Evolutionary conservation across 129 eudicot species (phyloP).

Genomic region (Smallanthus sonchifolius): DNA sequence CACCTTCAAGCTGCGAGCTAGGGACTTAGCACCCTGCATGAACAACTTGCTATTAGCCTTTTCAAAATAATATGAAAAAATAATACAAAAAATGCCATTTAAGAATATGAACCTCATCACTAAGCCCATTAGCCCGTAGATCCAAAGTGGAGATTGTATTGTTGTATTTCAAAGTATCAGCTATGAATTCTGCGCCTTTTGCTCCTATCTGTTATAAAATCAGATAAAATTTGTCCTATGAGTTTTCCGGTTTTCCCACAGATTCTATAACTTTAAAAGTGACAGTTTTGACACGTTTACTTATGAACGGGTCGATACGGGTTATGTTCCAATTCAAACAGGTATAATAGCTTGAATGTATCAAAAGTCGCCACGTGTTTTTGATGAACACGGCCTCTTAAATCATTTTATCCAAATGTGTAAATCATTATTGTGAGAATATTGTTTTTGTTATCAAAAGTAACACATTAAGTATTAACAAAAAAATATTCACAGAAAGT

Average conservation of each 20-base stretch:
- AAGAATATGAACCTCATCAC: constrained; percentile 65
- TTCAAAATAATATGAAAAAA: constrained; percentile 2
- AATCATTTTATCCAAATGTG: background rate
- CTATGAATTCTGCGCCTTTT: constrained; percentile 79
- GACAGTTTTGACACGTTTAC: background rate
- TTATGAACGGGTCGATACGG: too few relatives aligned
- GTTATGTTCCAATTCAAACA: background rate
- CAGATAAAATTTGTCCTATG: background rate
- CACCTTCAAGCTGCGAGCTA: constrained; percentile 92
- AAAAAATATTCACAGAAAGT: background rate
- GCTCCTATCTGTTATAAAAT: constrained; percentile 61
- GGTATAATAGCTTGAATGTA: background rate
- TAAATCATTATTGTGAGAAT: background rate
- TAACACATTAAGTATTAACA: background rate
- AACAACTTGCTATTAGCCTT: constrained; percentile 8
- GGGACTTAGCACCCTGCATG: constrained; percentile 74
- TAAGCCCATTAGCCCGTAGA: constrained; percentile 84
- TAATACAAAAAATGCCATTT: background rate
- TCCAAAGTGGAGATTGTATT: constrained; percentile 75
- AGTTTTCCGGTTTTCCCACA: background rate
- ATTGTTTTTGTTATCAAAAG: background rate
- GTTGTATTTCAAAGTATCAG: constrained; percentile 85
- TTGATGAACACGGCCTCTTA: background rate
- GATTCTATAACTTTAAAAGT: background rate
- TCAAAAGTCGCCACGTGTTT: background rate